Conservation (phyloP, 176 grass and related monocot genomes). For the Ensete glaucum region DNA sequence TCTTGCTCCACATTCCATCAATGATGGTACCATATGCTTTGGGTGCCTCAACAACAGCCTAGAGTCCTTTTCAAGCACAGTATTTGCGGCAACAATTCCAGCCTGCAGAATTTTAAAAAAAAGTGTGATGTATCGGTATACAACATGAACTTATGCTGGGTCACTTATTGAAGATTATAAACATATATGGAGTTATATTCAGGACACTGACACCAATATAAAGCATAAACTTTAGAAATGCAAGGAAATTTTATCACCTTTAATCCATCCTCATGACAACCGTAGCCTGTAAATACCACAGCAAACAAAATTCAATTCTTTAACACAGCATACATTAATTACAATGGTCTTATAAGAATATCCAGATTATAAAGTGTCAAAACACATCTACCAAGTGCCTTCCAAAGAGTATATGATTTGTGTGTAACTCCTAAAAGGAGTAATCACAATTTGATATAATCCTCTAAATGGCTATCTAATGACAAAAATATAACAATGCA, state of each 20-base stretch:
- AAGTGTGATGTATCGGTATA: not conserved
- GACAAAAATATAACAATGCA: too few species aligned
- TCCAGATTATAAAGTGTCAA: not conserved
- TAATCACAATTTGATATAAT: not conserved
- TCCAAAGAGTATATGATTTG: not conserved
- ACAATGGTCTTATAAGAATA: not conserved
- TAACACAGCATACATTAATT: not conserved
- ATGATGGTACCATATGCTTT: conserved; percentile 65
- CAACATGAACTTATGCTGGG: not conserved
- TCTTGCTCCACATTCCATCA: conserved; percentile 53
- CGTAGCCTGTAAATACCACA: conserved; percentile 41
- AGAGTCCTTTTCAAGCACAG: conserved; percentile 31
- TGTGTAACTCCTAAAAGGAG: not conserved
- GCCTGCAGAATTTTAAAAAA: conserved; percentile 33
- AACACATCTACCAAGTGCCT: not conserved
- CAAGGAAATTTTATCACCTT: conserved; percentile 30
- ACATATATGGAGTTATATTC: too few species aligned
- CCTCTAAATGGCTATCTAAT: too few species aligned
- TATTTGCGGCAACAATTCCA: conserved; percentile 47
- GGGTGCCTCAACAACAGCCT: conserved; percentile 46
- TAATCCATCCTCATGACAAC: conserved; percentile 79
- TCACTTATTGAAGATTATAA: not conserved
- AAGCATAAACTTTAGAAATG: not conserved
- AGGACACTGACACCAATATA: not conserved
- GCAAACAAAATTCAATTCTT: not conserved